Evolutionary conservation across 176 grass and related monocot genomes (phyloP), one percentile per base, ranked within the genome.

Genomic region (Oryza meridionalis): DNA sequence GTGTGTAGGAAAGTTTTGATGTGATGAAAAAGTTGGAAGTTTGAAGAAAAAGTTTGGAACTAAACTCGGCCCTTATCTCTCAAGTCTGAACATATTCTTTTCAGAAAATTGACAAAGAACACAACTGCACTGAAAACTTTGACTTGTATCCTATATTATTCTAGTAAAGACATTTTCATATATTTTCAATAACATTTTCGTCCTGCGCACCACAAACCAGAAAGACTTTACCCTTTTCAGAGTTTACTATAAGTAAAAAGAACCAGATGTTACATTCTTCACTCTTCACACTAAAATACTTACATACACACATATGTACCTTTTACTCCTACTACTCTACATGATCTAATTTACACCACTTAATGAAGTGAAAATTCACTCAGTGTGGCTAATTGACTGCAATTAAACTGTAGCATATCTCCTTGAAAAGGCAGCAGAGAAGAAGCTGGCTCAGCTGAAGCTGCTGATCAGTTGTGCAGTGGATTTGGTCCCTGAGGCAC

Each of bases 401-500:
- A 58, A 58, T 17, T 66, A 21, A 24, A 6, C 1, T 11, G 6
- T 9, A 58, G 53, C 31, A 8, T 22, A 12, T 81, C 70, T 70
- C 5, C 16, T 46, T 61, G 26, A 58, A 58, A 80, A 17, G 29
- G 19, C 24, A 79, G 47, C 38, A 21, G 45, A 79, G 47, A 29
- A 21, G 44, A 43, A 51, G 7, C 10, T 10, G 37, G 38, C 27
- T 50, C 71, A 17, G 62, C 63, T 65, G 35, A 51, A 51, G 15
- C 64, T 76, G 53, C 69, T 67, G 21, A 40, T 94, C 88, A 95
- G 65, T 96, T 93, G 75, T 96, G 94, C 76, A 96, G 91, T 87
- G 91, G 94, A 44, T 96, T 93, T 82, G 94, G 91, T 11, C 94
- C 91, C 72, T 96, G 91, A 46, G 91, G 94, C 53, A 96, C 91